Conservation (phyloP, 306 rosid genomes). For the Morella rubra region DNA sequence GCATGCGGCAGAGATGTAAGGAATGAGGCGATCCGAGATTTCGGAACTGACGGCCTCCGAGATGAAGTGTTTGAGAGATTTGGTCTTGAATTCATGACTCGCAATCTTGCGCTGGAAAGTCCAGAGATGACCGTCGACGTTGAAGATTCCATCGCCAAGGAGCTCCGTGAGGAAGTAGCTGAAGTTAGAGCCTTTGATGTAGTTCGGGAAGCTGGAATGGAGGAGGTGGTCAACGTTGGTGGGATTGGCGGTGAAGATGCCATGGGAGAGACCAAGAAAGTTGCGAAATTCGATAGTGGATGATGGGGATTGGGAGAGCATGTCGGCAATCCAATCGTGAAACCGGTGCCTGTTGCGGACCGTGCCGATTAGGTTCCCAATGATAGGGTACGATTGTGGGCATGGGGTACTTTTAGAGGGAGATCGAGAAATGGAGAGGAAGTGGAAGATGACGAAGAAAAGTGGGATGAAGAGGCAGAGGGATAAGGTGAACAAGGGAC, state of each 20-base stretch:
- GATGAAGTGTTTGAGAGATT: slow-evolving; percentile 28
- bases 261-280: slow-evolving; percentile 31
- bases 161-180: slow-evolving; percentile 20
- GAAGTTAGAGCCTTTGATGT: slow-evolving; percentile 31
- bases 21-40: slow-evolving; percentile 20
- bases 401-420: slow-evolving; percentile 1
- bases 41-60: slow-evolving; percentile 12
- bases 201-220: slow-evolving; percentile 29
- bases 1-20: not conserved
- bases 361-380: slow-evolving; percentile 20
- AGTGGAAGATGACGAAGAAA: not conserved
- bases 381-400: slow-evolving; percentile 24
- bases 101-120: slow-evolving; percentile 31
- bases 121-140: slow-evolving; percentile 26
- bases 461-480: not conserved
- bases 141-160: slow-evolving; percentile 32
- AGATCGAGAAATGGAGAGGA: not conserved
- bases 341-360: slow-evolving; percentile 26
- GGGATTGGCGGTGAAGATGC: slow-evolving; percentile 27
- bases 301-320: slow-evolving; percentile 29
- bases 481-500: not conserved
- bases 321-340: slow-evolving; percentile 29
- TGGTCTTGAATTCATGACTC: slow-evolving; percentile 35
- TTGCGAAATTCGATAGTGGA: slow-evolving; percentile 11
- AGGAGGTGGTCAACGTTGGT: slow-evolving; percentile 33